Conservation (phyloP, 768 basidiomycete species). For the Kwoniella heveanensis region DNA sequence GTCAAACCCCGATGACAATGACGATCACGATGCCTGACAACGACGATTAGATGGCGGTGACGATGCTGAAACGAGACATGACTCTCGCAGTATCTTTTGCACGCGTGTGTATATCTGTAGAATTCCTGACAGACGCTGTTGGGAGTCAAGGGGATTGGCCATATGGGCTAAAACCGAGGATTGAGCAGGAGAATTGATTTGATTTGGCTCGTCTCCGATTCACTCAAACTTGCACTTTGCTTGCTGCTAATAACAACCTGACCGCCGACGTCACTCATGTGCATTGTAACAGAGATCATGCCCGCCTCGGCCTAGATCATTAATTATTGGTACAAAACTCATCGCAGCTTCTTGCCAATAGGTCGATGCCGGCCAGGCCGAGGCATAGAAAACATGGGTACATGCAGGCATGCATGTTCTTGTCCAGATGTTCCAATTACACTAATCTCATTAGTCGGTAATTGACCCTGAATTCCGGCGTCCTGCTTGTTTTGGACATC, state of each 20-base stretch:
- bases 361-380: background rate
- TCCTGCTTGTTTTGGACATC: slow-evolving; percentile 1
- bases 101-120: background rate
- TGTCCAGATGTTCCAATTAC: background rate
- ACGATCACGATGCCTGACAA: too few species aligned
- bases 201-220: background rate
- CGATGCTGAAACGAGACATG: background rate
- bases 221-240: background rate
- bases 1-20: background rate
- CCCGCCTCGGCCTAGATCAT: too few species aligned
- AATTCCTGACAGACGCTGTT: background rate
- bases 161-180: too few species aligned
- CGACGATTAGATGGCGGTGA: background rate
- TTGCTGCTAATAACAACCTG: background rate
- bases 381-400: background rate
- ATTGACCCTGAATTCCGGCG: background rate
- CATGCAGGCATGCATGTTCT: background rate
- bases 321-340: too few species aligned
- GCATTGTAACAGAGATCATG: too few species aligned
- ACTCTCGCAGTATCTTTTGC: background rate
- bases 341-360: too few species aligned
- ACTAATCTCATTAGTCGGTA: background rate
- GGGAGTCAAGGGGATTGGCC: too few species aligned
- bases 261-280: background rate
- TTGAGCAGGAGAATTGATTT: background rate